Evolutionary conservation across 345 rosid genomes (phyloP).

Genomic region (Lepidium sativum): DNA sequence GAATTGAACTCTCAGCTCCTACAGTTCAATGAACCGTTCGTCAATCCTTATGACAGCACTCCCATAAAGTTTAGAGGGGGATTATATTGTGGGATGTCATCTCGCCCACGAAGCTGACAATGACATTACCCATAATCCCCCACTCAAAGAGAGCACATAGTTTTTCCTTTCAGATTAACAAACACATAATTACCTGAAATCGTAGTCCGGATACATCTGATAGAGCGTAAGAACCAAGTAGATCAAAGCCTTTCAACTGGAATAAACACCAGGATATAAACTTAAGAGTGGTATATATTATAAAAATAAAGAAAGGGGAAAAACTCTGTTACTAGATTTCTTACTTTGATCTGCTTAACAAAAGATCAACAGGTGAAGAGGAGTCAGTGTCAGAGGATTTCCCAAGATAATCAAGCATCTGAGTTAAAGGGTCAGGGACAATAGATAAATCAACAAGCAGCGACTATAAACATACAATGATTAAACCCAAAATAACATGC

Average conservation of each 20-base stretch:
- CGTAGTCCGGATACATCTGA: constrained; percentile 93
- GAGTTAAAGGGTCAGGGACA: constrained; percentile 13
- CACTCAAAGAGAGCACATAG: neutral
- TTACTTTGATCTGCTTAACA: constrained; percentile 92
- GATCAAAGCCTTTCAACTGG: constrained; percentile 94
- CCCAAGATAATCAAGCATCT: constrained; percentile 88
- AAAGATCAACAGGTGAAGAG: constrained; percentile 65
- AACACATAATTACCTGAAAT: constrained; percentile 73
- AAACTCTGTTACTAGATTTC: constrained; percentile 12
- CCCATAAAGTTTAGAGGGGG: constrained; percentile 53
- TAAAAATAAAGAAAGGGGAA: neutral
- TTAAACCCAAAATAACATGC: neutral
- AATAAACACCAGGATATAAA: constrained; percentile 25
- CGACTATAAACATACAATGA: neutral
- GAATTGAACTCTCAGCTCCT: constrained; percentile 99
- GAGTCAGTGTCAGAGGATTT: constrained; percentile 73
- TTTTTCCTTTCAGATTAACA: neutral
- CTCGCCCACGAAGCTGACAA: constrained; percentile 90
- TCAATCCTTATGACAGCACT: constrained; percentile 99
- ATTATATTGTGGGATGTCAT: constrained; percentile 86
- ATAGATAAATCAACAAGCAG: neutral
- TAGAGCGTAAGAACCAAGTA: constrained; percentile 87
- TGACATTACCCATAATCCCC: constrained; percentile 99
- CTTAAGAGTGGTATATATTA: constrained; percentile 17
- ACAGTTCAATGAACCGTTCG: constrained; percentile 84